Evolutionary conservation across 2,329 filamentous ascomycete genomes (phyloP), one percentile per base, ranked within the genome.

Genomic region (Juglanconis sp.): DNA sequence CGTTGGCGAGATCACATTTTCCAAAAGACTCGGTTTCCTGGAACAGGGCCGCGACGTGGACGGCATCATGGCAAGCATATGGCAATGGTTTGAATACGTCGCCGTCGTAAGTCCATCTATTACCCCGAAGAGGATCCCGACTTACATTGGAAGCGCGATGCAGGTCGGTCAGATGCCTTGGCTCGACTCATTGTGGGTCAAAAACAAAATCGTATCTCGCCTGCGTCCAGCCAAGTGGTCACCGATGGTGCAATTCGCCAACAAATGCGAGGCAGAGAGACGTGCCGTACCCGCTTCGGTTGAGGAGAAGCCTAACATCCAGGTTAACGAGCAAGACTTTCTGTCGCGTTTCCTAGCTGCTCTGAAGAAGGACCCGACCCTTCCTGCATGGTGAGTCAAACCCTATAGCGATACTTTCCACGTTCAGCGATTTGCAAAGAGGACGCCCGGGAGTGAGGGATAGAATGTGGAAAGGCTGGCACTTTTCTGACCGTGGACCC

Each of bases 11-110:
- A 38, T 49, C 17, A 49, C 44, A 11, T 50, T 49, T 44, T 31
- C 42, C n/a, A 40, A 34, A 32, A 36, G 54, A 11, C 35, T 56
- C 30, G 54, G 54, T 31, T 56, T 56, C 15, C 46, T 56, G 3
- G 50, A 59, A 11, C 6, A 48, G 15, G 50, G 49, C 3, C 15
- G 17, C 4, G 57, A 59, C 34, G 42, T 53, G 4, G 50, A 54
- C 35, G 40, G 50, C 6, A 53, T 58, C 32, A 53, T 58, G 5
- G 36, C 30, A 24, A 63, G 62, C 5, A 59, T 68, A 8, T 35
- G 24, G 24, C 17, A 31, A 48, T 48, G 17, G 17, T 17, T 44
- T 17, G 15, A 13, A 44, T 17, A 44, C 15, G 40, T 17, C 10
- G 15, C 40, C 11, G 7, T 13, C 40, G 15, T 38, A 3, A 38